Base-by-base conservation (phyloP, 75 land plant species). In the Pseudotsuga menziesii region DNA sequence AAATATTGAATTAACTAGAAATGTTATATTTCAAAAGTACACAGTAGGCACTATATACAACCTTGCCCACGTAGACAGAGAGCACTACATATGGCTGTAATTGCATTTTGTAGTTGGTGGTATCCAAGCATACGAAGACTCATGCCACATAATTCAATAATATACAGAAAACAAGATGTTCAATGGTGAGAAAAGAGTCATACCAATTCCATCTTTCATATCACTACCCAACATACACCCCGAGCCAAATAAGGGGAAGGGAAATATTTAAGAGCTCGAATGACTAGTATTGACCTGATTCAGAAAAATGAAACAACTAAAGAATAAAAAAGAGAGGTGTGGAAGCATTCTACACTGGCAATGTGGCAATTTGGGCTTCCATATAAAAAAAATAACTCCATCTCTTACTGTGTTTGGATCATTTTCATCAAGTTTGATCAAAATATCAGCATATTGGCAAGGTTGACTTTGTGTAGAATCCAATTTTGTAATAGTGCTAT, bases 61-160 rank as follows among this genome's bases (percentile, higher is more conserved):
- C 99, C 99, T 88, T 88, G 88, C 70, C 81, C 57, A 54, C 89
- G 90, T 52, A 97, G 92, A 77, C 86, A 88, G 16, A 97, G 88
- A 59, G 91, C 91, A 41, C 88, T 72, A 76, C 92, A 92, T 48
- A 89, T 81, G 14, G 99, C 97, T 72, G 98, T 89, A 14, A 86
- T 69, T 27, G 98, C 98, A 84, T 94, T 97, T 26, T 91, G 91
- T 52, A 94, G 87, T 72, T 97, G 99, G 75, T 97, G 99, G 41
- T 36, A 61, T 56, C 99, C 99, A 75, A 94, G 80, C 91, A 93
- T 86, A 41, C 67, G 78, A 35, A 97, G 72, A 35, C 77, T 86
- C 55, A 92, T 83, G 69, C 81, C 82, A 75, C 8, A 23, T 70
- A 90, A 79, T 76, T 83, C 85, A 75, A 87, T 56, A 80, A 29